Conservation (phyloP, 768 basidiomycete species). For the Naganishia onofrii region DNA sequence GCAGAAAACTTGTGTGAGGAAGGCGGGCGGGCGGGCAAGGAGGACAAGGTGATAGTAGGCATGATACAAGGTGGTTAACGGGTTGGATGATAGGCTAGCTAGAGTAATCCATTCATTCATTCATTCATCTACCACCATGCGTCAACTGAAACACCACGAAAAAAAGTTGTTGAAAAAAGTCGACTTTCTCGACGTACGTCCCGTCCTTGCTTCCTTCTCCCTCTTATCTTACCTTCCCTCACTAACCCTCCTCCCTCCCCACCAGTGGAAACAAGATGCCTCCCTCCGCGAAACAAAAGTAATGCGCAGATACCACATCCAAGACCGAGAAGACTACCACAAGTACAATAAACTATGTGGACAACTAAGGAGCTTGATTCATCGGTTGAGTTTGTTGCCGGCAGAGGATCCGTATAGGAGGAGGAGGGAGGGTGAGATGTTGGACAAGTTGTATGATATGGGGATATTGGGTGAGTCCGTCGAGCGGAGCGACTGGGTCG, state of each 20-base stretch:
- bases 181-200: conserved; percentile 83
- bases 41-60: too few species aligned
- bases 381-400: conserved; percentile 81
- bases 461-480: conserved; percentile 65
- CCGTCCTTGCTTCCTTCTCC: background rate
- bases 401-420: conserved; percentile 81
- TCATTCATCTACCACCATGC: conserved; percentile 61
- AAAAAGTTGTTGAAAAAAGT: conserved; percentile 92
- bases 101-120: too few species aligned
- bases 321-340: conserved; percentile 90
- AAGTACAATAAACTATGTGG: conserved; percentile 98
- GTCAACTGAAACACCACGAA: conserved; percentile 94
- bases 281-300: conserved; percentile 86
- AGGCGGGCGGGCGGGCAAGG: background rate
- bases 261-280: conserved; percentile 94
- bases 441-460: conserved; percentile 96
- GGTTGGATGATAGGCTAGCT: too few species aligned
- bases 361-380: conserved; percentile 75
- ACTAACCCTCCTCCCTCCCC: background rate
- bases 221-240: background rate
- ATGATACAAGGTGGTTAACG: too few species aligned
- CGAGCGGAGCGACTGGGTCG: too few species aligned
- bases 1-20: background rate
- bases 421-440: conserved; percentile 77
- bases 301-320: conserved; percentile 92